Conservation (phyloP, 257 asterid species). For the Solanum chmielewskii region DNA sequence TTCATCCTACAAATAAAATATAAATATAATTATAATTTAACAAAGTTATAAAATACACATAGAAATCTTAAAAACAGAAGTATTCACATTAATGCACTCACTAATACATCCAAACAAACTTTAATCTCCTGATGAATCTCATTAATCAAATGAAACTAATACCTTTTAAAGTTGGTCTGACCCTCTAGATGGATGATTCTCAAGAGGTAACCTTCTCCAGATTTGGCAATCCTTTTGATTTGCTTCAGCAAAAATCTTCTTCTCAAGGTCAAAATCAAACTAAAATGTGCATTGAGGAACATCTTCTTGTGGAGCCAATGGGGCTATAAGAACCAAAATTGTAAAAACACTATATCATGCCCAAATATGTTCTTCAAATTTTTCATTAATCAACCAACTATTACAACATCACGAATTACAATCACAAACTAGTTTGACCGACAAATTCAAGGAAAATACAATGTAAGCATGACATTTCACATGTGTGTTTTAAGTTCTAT, state of each 20-base stretch:
- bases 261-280: constrained; percentile 82
- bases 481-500: too few species aligned
- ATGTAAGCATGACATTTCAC: too few species aligned
- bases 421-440: not conserved
- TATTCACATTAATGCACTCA: too few species aligned
- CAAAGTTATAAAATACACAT: too few species aligned
- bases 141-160: not conserved
- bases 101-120: too few species aligned
- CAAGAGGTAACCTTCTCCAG: constrained; percentile 66
- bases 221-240: constrained; percentile 59
- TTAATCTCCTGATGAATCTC: too few species aligned
- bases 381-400: not conserved
- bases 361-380: not conserved
- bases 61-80: too few species aligned
- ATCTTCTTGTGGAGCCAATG: constrained; percentile 59
- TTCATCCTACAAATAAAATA: too few species aligned
- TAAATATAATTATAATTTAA: too few species aligned
- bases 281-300: constrained; percentile 72
- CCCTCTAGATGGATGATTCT: constrained; percentile 40
- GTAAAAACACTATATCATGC: not conserved
- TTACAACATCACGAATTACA: not conserved
- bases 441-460: not conserved
- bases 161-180: constrained; percentile 14
- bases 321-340: constrained; percentile 43
- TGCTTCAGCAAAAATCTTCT: constrained; percentile 68